Evolutionary conservation across 495 filamentous ascomycete genomes (phyloP).

Genomic region (Penicillium ucsense): DNA sequence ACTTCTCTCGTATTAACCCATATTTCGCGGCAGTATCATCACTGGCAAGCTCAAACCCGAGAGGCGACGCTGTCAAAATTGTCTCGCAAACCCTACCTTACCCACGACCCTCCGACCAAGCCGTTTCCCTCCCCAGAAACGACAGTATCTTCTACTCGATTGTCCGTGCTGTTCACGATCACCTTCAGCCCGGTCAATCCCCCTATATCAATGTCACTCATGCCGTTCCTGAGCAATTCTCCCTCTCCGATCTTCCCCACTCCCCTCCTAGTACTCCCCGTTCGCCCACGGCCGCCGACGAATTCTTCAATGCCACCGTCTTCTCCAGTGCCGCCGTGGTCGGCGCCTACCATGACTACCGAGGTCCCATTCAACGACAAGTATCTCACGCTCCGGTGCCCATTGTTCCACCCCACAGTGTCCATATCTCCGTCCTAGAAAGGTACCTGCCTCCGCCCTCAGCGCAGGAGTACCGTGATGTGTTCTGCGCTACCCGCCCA

Average conservation of each 20-base stretch:
- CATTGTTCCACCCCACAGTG: constrained; percentile 53
- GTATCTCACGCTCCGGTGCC: constrained; percentile 43
- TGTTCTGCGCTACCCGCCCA: constrained; percentile 46
- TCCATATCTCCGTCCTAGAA: constrained; percentile 58
- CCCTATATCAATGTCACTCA: constrained; percentile 55
- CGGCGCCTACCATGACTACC: constrained; percentile 44
- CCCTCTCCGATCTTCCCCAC: constrained; percentile 49
- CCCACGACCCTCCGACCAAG: constrained; percentile 41
- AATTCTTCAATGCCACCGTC: constrained; percentile 47
- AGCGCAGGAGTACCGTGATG: constrained; percentile 47
- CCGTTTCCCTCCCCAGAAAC: constrained; percentile 20
- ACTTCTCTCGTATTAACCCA: constrained; percentile 1
- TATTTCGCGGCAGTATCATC: constrained; percentile 21
- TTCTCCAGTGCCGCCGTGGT: constrained; percentile 51
- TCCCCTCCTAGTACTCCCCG: constrained; percentile 53
- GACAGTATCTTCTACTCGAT: constrained; percentile 38
- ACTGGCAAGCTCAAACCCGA: constrained; percentile 23
- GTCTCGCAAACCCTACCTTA: constrained; percentile 56
- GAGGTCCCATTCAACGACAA: constrained; percentile 32
- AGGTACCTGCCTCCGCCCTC: constrained; percentile 62
- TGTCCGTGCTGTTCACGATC: constrained; percentile 45
- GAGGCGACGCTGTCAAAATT: constrained; percentile 41
- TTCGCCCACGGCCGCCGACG: constrained; percentile 31
- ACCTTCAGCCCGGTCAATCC: constrained; percentile 33
- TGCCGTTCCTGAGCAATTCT: constrained; percentile 53